Percentiles rank a stretch among this genome's conserved stretches.
These are phyloP conservation scores for Moesziomyces sp. DNA, from an alignment of 1,284 basidiomycete species.

Conservation along the genomic window DNA sequence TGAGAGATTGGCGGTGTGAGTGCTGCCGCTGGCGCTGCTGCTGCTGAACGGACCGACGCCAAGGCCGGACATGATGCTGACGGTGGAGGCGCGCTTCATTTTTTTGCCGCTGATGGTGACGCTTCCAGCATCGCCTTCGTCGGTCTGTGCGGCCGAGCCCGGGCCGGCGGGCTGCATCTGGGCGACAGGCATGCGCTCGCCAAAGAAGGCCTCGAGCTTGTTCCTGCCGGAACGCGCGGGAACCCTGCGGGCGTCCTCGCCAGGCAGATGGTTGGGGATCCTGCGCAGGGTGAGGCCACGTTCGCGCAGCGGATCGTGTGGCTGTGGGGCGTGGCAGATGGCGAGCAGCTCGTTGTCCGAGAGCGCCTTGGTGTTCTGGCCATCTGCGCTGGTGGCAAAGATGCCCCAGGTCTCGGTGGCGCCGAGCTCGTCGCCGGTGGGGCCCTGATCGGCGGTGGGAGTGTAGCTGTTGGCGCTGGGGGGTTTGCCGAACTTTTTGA, in stretches of 20 bases:
- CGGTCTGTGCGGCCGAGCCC: conserved; percentile 63
- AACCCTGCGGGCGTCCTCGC: conserved; percentile 39
- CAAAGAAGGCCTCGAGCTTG: conserved; percentile 74
- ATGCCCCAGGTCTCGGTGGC: conserved; percentile 59
- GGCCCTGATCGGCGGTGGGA: conserved; percentile 56
- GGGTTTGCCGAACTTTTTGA: conserved; percentile 62
- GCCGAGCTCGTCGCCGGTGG: conserved; percentile 40
- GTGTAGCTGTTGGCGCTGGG: conserved; percentile 56
- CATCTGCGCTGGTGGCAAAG: conserved; percentile 57
- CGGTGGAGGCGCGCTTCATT: conserved; percentile 89
- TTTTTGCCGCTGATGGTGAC: conserved; percentile 71
- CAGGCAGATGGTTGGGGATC: conserved; percentile 47
- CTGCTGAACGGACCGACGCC: conserved; percentile 67
- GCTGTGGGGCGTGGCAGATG: conserved; percentile 84
- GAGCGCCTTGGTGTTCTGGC: conserved; percentile 59
- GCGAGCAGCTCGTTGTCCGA: conserved; percentile 77
- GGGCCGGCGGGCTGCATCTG: conserved; percentile 55
- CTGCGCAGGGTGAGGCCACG: conserved; percentile 78
- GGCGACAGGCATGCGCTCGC: conserved; percentile 69
- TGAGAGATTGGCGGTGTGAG: conserved; percentile 6
- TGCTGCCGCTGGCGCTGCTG: conserved; percentile 10
- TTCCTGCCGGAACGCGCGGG: conserved; percentile 38
- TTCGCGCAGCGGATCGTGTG: conserved; percentile 80
- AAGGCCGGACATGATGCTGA: conserved; percentile 91
- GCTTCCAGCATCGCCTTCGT: conserved; percentile 42